Conservation (phyloP, 768 basidiomycete species). For the Boletales sp. region DNA sequence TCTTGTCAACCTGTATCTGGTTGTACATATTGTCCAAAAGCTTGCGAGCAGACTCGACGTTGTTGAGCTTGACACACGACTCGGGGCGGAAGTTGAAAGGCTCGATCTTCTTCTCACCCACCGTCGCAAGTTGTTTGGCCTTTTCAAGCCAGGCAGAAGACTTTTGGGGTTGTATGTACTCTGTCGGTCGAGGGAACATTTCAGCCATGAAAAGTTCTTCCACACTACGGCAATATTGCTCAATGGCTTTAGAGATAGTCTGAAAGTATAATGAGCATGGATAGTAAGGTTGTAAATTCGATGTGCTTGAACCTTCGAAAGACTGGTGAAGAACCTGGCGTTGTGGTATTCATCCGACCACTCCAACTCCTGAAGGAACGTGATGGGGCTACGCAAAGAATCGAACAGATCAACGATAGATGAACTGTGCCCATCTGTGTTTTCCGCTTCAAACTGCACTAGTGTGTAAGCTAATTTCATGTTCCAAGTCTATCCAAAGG, state of each 20-base stretch:
- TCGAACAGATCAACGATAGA: conserved; percentile 97
- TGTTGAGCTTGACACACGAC: conserved; percentile 97
- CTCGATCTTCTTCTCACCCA: conserved; percentile 88
- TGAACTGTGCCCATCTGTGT: conserved; percentile 84
- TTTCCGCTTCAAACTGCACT: conserved; percentile 72
- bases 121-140: conserved; percentile 68
- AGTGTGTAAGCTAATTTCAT: conserved; percentile 2
- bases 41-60: conserved; percentile 87
- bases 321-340: conserved; percentile 83
- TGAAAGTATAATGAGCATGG: conserved; percentile 28
- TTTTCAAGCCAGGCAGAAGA: conserved; percentile 87
- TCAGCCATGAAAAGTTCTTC: conserved; percentile 91
- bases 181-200: conserved; percentile 84
- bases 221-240: conserved; percentile 85
- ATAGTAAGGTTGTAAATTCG: not conserved
- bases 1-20: conserved; percentile 85
- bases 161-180: conserved; percentile 80
- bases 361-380: conserved; percentile 82
- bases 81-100: conserved; percentile 93
- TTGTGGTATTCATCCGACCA: conserved; percentile 92
- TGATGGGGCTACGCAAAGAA: conserved; percentile 85
- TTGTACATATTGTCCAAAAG: conserved; percentile 93
- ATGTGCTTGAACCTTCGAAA: conserved; percentile 69
- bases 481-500: not conserved
- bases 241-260: conserved; percentile 89